A percentile compares a stretch with the other conserved stretches of the same genome.
Conservation (phyloP, 495 filamentous ascomycete species). For the Talaromyces trachyspermus region DNA sequence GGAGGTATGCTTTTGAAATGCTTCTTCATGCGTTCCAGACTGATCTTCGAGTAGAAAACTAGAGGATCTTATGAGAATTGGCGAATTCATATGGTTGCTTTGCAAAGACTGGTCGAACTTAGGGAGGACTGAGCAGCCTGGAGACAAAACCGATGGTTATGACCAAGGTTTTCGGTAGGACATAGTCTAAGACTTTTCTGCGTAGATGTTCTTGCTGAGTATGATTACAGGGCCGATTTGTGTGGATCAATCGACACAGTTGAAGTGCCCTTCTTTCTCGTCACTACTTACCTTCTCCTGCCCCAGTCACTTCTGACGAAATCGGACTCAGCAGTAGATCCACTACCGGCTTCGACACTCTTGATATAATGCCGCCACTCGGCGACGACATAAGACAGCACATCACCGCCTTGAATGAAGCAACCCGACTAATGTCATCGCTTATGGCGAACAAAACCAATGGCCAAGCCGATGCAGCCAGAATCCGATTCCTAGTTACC, state of each 20-base stretch:
- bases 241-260: neutral
- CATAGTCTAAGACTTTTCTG: neutral
- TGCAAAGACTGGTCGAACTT: slow-evolving; percentile 26
- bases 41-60: neutral
- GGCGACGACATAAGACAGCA: neutral
- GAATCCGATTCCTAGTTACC: neutral
- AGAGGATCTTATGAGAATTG: slow-evolving; percentile 1
- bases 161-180: slow-evolving; percentile 24
- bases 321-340: no score
- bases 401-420: neutral
- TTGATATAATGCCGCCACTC: neutral
- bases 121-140: slow-evolving; percentile 27
- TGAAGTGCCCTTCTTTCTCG: neutral
- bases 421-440: neutral
- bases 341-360: neutral
- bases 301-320: neutral
- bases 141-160: slow-evolving; percentile 17
- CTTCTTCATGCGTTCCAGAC: neutral
- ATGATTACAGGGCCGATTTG: neutral
- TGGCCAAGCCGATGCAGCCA: neutral
- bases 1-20: neutral
- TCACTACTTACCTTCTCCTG: neutral
- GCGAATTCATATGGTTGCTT: slow-evolving; percentile 22
- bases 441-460: neutral
- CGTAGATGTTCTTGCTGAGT: neutral